Evolutionary conservation across 2,329 filamentous ascomycete species (phyloP).

Genomic region (Penicillium sp.): DNA sequence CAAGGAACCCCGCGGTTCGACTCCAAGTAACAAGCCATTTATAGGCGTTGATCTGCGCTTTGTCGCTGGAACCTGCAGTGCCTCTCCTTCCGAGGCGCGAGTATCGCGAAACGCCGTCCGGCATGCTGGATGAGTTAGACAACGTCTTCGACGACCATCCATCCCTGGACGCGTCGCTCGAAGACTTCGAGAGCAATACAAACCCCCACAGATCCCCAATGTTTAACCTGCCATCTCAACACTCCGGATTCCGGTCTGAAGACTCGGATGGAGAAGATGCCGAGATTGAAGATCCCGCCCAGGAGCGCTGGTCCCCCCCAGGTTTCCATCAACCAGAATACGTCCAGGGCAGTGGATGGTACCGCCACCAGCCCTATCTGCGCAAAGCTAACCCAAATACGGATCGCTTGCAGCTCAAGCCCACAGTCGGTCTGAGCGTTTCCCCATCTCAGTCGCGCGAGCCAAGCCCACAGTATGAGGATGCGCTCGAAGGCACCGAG

Average conservation of each 20-base stretch:
- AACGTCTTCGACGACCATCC: slow-evolving; percentile 58
- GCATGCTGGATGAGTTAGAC: slow-evolving; percentile 50
- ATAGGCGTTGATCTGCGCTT: slow-evolving; percentile 16
- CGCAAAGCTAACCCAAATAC: slow-evolving; percentile 34
- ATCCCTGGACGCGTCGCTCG: slow-evolving; percentile 59
- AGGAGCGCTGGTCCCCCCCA: slow-evolving; percentile 63
- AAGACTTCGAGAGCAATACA: slow-evolving; percentile 60
- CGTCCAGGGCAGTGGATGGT: slow-evolving; percentile 57
- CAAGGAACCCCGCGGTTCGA: slow-evolving; percentile 5
- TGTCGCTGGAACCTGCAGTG: slow-evolving; percentile 19
- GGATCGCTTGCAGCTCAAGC: slow-evolving; percentile 41
- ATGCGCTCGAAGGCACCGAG: slow-evolving; percentile 49
- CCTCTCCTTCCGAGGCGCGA: slow-evolving; percentile 25
- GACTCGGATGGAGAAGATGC: slow-evolving; percentile 48
- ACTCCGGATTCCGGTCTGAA: slow-evolving; percentile 63
- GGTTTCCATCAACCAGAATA: slow-evolving; percentile 53
- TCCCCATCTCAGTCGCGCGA: slow-evolving; percentile 55
- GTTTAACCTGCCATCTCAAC: slow-evolving; percentile 57
- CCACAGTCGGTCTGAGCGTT: slow-evolving; percentile 41
- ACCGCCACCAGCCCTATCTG: slow-evolving; percentile 51
- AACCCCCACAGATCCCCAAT: slow-evolving; percentile 49
- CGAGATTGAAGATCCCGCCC: slow-evolving; percentile 36
- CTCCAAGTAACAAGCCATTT: slow-evolving; percentile 9
- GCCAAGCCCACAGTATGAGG: slow-evolving; percentile 60
- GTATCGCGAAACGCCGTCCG: slow-evolving; percentile 36